Conservation (phyloP, 257 asterid genomes). For the Buddleja alternifolia region DNA sequence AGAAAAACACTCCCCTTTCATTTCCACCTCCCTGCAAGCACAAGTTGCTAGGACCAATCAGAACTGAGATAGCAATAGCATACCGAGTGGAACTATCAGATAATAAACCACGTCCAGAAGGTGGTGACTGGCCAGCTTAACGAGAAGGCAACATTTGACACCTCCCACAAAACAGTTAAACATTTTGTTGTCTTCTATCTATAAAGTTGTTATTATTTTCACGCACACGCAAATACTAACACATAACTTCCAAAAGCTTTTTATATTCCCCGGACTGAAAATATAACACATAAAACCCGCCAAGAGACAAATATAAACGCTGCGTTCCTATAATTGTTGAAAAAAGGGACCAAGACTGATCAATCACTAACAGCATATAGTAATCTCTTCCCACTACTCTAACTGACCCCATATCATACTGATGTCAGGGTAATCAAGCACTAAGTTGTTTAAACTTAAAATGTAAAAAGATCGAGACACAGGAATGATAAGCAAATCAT, state of each 20-base stretch:
- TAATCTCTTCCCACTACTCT: neutral
- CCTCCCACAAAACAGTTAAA: neutral
- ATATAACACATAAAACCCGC: neutral
- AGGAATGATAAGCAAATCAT: neutral
- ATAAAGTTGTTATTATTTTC: neutral
- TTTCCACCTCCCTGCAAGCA: slow-evolving; percentile 58
- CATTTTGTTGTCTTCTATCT: slow-evolving; percentile 4
- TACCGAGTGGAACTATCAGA: slow-evolving; percentile 3
- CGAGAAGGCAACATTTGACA: neutral
- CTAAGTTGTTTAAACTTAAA: neutral
- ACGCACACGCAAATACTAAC: neutral
- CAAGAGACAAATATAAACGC: neutral
- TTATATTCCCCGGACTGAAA: neutral
- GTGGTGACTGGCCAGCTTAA: slow-evolving; percentile 7
- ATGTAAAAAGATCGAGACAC: neutral
- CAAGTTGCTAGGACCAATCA: slow-evolving; percentile 19
- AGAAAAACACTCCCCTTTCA: slow-evolving; percentile 39
- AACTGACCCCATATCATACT: neutral
- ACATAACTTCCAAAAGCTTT: neutral
- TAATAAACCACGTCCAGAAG: neutral
- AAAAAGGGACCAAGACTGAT: neutral
- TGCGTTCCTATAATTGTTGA: neutral
- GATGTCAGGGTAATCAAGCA: neutral
- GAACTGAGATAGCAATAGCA: slow-evolving; percentile 15
- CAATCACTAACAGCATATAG: neutral